Evolutionary conservation across 768 basidiomycete genomes (phyloP).

Genomic region (Cystofilobasidium macerans): DNA sequence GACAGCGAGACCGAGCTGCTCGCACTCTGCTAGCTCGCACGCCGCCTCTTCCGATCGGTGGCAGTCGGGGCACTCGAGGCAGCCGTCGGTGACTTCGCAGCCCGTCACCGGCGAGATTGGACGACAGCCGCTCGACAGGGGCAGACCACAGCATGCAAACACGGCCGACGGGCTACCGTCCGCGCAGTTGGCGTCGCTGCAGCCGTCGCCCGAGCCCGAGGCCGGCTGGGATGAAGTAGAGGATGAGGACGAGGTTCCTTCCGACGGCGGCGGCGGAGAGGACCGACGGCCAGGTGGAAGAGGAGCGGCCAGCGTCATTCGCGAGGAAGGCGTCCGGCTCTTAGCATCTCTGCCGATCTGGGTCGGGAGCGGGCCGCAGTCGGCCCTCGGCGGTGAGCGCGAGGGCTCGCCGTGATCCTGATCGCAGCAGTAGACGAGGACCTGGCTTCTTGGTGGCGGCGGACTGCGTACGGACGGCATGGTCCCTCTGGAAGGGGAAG

Average conservation of each 20-base stretch:
- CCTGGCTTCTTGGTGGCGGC: too few species aligned
- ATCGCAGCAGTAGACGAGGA: neutral
- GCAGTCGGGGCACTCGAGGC: conserved; percentile 1
- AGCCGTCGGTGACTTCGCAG: neutral
- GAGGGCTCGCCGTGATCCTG: conserved; percentile 3
- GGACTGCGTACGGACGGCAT: neutral
- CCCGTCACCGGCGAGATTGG: neutral
- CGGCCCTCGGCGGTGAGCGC: neutral
- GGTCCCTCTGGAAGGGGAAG: too few species aligned
- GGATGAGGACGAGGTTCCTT: neutral
- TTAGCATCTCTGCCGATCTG: too few species aligned
- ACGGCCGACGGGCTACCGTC: neutral
- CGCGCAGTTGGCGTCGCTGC: neutral
- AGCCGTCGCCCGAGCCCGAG: neutral
- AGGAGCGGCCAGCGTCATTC: neutral
- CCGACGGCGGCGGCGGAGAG: neutral
- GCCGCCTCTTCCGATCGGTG: neutral
- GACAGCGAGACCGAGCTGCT: neutral
- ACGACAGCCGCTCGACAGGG: neutral
- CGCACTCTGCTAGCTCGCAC: neutral
- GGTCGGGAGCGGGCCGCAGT: neutral
- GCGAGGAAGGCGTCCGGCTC: neutral
- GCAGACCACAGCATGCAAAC: conserved; percentile 1
- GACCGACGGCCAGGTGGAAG: neutral
- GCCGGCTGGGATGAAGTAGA: neutral